Conservation (phyloP, 2,329 filamentous ascomycete genomes). For the Dothidotthia symphoricarpi region DNA sequence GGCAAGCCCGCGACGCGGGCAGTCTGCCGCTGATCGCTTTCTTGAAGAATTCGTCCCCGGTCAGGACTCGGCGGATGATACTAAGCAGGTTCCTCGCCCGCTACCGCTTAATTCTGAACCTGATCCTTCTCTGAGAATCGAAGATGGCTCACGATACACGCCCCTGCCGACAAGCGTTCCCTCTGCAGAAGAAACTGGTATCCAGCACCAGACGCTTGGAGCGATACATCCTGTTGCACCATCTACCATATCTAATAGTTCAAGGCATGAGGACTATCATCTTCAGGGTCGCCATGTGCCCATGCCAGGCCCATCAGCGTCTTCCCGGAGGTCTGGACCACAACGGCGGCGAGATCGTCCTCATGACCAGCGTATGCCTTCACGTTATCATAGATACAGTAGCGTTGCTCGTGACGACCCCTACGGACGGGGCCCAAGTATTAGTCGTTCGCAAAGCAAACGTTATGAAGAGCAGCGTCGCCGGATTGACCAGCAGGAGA, state of each 20-base stretch:
- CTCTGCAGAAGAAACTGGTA: slow-evolving; percentile 15
- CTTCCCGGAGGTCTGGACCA: slow-evolving; percentile 26
- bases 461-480: slow-evolving; percentile 40
- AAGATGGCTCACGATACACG: slow-evolving; percentile 32
- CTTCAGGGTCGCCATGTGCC: slow-evolving; percentile 24
- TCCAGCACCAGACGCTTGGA: slow-evolving; percentile 15
- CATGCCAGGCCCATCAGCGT: slow-evolving; percentile 24
- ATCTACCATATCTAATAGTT: slow-evolving; percentile 36
- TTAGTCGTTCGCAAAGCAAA: slow-evolving; percentile 36
- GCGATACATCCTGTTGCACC: slow-evolving; percentile 22
- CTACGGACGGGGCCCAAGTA: slow-evolving; percentile 35
- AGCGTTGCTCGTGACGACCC: slow-evolving; percentile 37
- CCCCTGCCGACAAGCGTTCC: slow-evolving; percentile 25
- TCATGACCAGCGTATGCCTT: slow-evolving; percentile 34
- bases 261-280: slow-evolving; percentile 30
- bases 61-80: slow-evolving; percentile 16
- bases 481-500: slow-evolving; percentile 39
- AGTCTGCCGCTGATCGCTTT: slow-evolving; percentile 38
- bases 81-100: slow-evolving; percentile 10
- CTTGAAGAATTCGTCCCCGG: slow-evolving; percentile 33
- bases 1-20: slow-evolving; percentile 20
- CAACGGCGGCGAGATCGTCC: slow-evolving; percentile 35
- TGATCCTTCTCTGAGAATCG: slow-evolving; percentile 20
- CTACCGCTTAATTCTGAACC: slow-evolving; percentile 17
- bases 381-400: slow-evolving; percentile 39